A percentile compares a stretch with the other conserved stretches of the same genome.
Evolutionary conservation across 768 basidiomycete species (phyloP).

Genomic region (Boletus reticuloceps): DNA sequence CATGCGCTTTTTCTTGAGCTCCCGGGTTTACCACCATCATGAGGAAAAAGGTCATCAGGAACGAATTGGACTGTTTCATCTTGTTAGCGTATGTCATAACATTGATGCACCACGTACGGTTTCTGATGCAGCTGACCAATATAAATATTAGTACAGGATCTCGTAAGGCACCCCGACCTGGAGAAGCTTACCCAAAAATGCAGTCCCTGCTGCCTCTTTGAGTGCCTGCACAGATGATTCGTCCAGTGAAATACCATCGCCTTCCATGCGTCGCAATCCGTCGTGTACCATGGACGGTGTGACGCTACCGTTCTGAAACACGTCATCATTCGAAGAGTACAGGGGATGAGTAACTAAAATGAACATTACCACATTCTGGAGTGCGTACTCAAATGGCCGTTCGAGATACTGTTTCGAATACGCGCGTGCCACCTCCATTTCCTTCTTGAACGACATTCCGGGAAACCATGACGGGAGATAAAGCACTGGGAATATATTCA

Average conservation of each 20-base stretch:
- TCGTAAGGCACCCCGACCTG: too few relatives aligned
- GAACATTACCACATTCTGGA: background rate
- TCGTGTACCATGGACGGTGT: background rate
- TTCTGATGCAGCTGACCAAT: background rate
- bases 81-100: background rate
- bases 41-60: background rate
- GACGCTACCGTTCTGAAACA: too few relatives aligned
- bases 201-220: background rate
- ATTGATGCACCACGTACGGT: background rate
- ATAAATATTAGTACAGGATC: background rate
- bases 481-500: background rate
- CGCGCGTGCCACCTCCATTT: background rate
- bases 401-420: background rate
- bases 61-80: background rate
- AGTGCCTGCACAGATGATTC: background rate
- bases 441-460: background rate
- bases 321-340: background rate
- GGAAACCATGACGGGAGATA: background rate
- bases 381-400: background rate
- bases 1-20: background rate
- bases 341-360: background rate
- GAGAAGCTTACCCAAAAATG: background rate
- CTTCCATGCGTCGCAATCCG: background rate
- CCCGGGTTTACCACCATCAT: background rate
- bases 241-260: background rate